Base-by-base conservation (phyloP, 768 basidiomycete species). In the Boletus coccyginus region DNA sequence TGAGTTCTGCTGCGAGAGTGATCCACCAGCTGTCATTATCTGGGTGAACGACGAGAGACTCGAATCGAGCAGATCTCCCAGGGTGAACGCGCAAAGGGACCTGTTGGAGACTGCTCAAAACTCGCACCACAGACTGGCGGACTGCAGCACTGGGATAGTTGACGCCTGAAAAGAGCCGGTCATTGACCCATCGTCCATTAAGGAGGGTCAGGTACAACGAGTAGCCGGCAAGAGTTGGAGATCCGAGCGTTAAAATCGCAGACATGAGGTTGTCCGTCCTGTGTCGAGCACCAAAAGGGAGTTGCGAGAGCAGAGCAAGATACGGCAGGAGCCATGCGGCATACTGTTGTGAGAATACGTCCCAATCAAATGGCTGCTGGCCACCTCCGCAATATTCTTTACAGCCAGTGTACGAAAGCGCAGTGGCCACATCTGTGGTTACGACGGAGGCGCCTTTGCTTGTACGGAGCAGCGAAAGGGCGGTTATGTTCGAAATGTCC, bases 241-340 rank as follows among this genome's bases (percentile, higher is more conserved):
- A 78, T 1, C 79, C 80, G 29, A 81, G 61, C 1, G 77, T 74
- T 36, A 81, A 66, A 7, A 81, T 14, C 19, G 74, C 72, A 9
- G 77, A 74, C 57, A 73, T 67, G 39, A 80, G 62, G 48, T 80
- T 78, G 19, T 78, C 77, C n/a, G 70, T 58, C 29, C 63, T 73
- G 48, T 72, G 71, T 11, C 59, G 66, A 32, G 74, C 70, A 9
- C 78, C 78, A 27, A 79, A 81, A 0, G 79, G 81, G n/a, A 81
- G 73, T 46, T 79, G 79, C 0, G 79, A 78, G 19, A 81, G 65
- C 9, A 81, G 57, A 1, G 80, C 78, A 13, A 81, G 71, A 71
- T 77, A 80, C 8, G 80, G 80, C 7, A 81, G 53, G 3, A 81
- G 66, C 80, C 80, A 81, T 0, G 77, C 60, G 10, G 71, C 68